Evolutionary conservation across 2,329 filamentous ascomycete species (phyloP).

Genomic region (Aureobasidium subglaciale): DNA sequence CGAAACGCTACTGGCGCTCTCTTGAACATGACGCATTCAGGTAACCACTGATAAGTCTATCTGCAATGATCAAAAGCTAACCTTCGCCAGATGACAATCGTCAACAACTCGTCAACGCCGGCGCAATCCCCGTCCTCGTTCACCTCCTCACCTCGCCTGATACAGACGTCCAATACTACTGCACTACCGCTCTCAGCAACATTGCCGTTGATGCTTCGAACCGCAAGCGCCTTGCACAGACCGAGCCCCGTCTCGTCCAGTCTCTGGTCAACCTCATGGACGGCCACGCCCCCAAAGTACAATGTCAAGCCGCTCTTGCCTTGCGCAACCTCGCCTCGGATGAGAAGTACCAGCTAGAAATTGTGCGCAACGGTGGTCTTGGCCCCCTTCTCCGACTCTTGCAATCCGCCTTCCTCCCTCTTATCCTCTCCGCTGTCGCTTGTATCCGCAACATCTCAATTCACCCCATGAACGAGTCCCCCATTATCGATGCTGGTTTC

Average conservation of each 20-base stretch:
- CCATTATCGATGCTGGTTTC: constrained; percentile 97
- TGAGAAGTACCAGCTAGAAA: constrained; percentile 97
- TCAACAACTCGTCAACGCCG: constrained; percentile 92
- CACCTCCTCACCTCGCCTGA: constrained; percentile 88
- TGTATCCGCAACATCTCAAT: constrained; percentile 99
- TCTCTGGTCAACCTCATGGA: constrained; percentile 96
- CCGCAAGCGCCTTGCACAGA: constrained; percentile 81
- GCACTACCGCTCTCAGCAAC: constrained; percentile 95
- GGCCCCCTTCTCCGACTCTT: constrained; percentile 79
- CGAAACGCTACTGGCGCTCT: constrained; percentile 93
- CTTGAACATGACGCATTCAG: constrained; percentile 98
- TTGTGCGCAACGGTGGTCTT: constrained; percentile 82
- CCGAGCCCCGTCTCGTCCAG: constrained; percentile 84
- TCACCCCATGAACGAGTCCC: constrained; percentile 93
- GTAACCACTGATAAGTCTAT: constrained; percentile 43
- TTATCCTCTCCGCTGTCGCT: constrained; percentile 93
- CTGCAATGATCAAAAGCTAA: too few species aligned
- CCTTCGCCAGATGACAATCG: constrained; percentile 74
- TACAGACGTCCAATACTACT: constrained; percentile 98
- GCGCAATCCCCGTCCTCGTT: constrained; percentile 94
- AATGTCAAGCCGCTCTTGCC: constrained; percentile 92
- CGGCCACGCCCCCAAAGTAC: constrained; percentile 92
- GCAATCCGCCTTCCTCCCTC: constrained; percentile 88
- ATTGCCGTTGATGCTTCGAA: constrained; percentile 93
- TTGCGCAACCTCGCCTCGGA: constrained; percentile 93